A percentile compares a stretch with the other conserved stretches of the same genome.
These are phyloP conservation scores for Emericellopsis atlantica DNA, from an alignment of 2,329 filamentous ascomycete genomes.

Conservation along the genomic window DNA sequence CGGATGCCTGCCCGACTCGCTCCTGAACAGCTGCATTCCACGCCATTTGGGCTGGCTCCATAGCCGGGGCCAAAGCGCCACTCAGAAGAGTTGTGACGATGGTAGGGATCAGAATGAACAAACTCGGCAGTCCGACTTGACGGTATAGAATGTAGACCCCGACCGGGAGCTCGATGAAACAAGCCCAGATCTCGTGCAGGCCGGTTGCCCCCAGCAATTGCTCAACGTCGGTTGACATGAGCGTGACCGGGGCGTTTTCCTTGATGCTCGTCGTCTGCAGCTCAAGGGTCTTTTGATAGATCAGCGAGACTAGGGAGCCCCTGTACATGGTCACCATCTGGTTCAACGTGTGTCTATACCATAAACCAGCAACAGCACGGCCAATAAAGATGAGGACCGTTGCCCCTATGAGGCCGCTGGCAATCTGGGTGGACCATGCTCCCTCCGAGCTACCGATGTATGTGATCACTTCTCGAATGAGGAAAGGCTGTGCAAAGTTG, in stretches of 20 bases:
- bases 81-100: slow-evolving; percentile 10
- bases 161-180: slow-evolving; percentile 21
- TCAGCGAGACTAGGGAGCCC: slow-evolving; percentile 24
- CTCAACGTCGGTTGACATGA: slow-evolving; percentile 34
- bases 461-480: slow-evolving; percentile 21
- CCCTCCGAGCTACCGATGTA: slow-evolving; percentile 14
- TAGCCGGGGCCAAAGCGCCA: slow-evolving; percentile 9
- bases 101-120: slow-evolving; percentile 14
- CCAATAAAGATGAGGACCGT: slow-evolving; percentile 26
- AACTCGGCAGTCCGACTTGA: slow-evolving; percentile 17
- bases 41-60: slow-evolving; percentile 18
- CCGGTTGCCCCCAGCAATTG: slow-evolving; percentile 12
- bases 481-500: slow-evolving; percentile 30
- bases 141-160: slow-evolving; percentile 20
- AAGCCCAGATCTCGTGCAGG: slow-evolving; percentile 25
- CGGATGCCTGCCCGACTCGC: slow-evolving; percentile 24
- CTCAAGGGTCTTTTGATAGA: slow-evolving; percentile 32
- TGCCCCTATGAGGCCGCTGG: slow-evolving; percentile 26
- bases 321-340: slow-evolving; percentile 22
- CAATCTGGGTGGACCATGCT: slow-evolving; percentile 11
- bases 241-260: slow-evolving; percentile 24
- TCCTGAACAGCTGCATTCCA: slow-evolving; percentile 27
- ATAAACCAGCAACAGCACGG: slow-evolving; percentile 19
- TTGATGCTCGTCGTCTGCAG: slow-evolving; percentile 16
- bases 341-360: slow-evolving; percentile 20